Evolutionary conservation across 73 alveolate species (phyloP).

Genomic region (Tetrahymena thermophila): DNA sequence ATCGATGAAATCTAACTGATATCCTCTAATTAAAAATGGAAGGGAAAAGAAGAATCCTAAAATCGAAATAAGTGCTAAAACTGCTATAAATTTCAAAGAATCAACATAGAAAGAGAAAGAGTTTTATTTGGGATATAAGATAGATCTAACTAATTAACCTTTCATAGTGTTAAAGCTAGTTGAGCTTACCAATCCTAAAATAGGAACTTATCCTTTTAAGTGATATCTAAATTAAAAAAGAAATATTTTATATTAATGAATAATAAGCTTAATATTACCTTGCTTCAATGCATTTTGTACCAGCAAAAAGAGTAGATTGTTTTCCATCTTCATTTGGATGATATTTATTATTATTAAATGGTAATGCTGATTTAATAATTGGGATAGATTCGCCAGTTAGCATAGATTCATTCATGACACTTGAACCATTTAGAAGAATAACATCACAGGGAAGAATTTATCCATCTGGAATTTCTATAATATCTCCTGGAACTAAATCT

Average conservation of each 20-base stretch:
- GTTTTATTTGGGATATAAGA: conserved; percentile 59
- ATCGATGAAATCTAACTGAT: background rate
- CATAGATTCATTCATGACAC: conserved; percentile 85
- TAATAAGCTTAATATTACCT: too few species aligned
- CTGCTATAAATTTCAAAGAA: conserved; percentile 53
- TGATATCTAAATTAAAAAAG: background rate
- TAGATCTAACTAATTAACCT: conserved; percentile 64
- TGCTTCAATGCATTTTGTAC: conserved; percentile 46
- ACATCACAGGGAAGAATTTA: background rate
- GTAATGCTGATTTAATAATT: conserved; percentile 73
- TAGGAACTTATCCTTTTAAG: background rate
- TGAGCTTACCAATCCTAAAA: conserved; percentile 47
- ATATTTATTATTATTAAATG: conserved; percentile 31
- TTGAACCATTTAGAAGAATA: conserved; percentile 55
- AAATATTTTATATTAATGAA: too few species aligned
- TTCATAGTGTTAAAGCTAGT: conserved; percentile 66
- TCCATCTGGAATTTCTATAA: background rate
- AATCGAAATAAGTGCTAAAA: conserved; percentile 48
- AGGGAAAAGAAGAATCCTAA: conserved; percentile 41
- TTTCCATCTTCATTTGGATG: conserved; percentile 27
- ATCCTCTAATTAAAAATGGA: conserved; percentile 29
- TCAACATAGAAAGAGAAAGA: conserved; percentile 62
- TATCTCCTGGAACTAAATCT: background rate
- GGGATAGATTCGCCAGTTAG: conserved; percentile 95
- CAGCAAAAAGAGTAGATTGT: conserved; percentile 35